Percentiles rank a stretch among this genome's conserved stretches.
phyloP scores from a whole-genome alignment of 2,329 filamentous ascomycete genomes.

The Colletotrichum viniferum region DNA sequence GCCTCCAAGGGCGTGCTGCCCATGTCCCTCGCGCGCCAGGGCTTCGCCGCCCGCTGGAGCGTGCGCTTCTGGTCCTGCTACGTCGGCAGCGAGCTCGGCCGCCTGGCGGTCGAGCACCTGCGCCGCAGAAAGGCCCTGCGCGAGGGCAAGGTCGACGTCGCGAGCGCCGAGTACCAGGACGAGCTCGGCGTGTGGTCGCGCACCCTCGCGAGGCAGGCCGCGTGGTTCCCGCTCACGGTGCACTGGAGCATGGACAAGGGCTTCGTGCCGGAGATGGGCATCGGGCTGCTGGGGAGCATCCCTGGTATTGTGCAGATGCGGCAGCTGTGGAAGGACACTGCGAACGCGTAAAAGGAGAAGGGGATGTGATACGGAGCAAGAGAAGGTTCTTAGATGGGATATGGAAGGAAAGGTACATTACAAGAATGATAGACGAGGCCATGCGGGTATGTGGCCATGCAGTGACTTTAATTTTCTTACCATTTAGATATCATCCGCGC shows the following conservation, averaged over 20 bases:
- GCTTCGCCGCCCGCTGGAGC: conserved; percentile 71
- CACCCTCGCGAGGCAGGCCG: conserved; percentile 70
- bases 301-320: conserved; percentile 50
- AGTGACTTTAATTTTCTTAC: neutral
- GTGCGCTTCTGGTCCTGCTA: conserved; percentile 81
- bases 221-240: conserved; percentile 81
- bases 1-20: conserved; percentile 73
- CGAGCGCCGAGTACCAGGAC: conserved; percentile 45
- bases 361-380: neutral
- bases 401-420: neutral
- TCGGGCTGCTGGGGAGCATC: conserved; percentile 48
- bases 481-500: neutral
- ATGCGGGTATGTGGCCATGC: neutral
- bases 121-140: conserved; percentile 34
- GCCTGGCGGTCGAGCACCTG: conserved; percentile 57
- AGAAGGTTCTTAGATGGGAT: neutral
- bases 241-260: conserved; percentile 81
- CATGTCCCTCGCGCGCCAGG: conserved; percentile 60
- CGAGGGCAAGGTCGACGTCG: conserved; percentile 30
- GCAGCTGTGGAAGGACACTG: conserved; percentile 47
- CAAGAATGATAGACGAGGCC: neutral
- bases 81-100: conserved; percentile 75
- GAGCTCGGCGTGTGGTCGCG: conserved; percentile 64
- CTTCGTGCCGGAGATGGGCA: conserved; percentile 42
- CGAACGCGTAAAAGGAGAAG: conserved; percentile 20